Base-by-base conservation (phyloP, 768 basidiomycete species). In the Phlegmacium glaucopus region DNA sequence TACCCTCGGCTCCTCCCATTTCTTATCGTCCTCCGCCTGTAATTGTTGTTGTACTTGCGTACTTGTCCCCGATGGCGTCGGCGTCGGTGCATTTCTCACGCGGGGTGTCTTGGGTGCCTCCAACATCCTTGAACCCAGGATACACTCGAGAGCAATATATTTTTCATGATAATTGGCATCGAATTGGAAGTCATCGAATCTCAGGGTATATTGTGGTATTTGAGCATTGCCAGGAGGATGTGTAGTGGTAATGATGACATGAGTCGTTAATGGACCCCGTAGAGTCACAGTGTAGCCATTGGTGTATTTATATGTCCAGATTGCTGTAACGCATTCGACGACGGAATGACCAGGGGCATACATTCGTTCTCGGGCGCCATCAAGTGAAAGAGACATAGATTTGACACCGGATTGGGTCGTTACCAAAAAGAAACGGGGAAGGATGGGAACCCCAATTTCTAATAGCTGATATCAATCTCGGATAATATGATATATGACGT, bases 331-430 rank as follows among this genome's bases (percentile, higher is more conserved):
- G 54, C 88, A 90, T 62, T 91, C 87, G 12, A 92, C 77, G 46
- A 85, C 64, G 44, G 74, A 72, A 45, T 74, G 75, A 7, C 76
- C 68, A n/a, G 66, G 67, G 3, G 60, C 57, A 45, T 61, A 72
- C 5, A 71, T 47, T 47, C 86, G 75, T 59, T 93, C 90, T 11
- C 83, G 79, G 1, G 85, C 87, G 34, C 85, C 87, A 57, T 90
- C 87, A 17, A 92, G 71, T 1, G 81, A 78, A n/a, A 92, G 65
- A 11, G 80, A 77, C 87, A 92, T 91, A 4, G 86, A 86, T 52
- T 83, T 83, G 43, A 92, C 90, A 22, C 90, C 90, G 4, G 90
- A 88, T 61, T 89, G 86, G 2, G 84, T 84, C 0, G 87, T 90
- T 15, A 90, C 87, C 27, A 89, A 77, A 69, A 91, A 90, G 67